These are phyloP conservation scores for Metroxylon sagu DNA, from an alignment of 176 grass and related monocot genomes.

Conservation along the genomic window DNA sequence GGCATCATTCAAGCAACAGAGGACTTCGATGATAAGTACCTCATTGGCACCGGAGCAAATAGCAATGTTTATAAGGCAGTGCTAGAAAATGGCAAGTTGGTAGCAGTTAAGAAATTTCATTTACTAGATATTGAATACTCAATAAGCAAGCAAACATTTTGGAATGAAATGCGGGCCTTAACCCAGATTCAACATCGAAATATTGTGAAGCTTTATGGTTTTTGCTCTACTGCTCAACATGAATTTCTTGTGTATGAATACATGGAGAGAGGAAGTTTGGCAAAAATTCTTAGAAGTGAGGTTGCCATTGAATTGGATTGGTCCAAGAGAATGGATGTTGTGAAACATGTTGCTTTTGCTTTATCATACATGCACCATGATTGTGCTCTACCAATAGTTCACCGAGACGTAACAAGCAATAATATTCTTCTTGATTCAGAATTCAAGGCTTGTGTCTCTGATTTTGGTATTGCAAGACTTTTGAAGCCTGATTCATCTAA, in stretches of 20 bases:
- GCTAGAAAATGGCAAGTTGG: background rate
- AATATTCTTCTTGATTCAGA: no score
- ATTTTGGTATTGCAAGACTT: no score
- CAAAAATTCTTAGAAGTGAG: no score
- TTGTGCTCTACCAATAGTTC: no score
- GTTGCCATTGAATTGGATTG: no score
- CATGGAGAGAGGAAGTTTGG: no score
- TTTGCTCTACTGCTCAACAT: slow-evolving; percentile 7
- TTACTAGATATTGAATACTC: background rate
- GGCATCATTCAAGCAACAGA: slow-evolving; percentile 20
- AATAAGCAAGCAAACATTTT: slow-evolving; percentile 1
- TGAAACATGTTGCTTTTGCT: no score
- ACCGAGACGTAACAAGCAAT: no score
- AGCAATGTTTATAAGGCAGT: slow-evolving; percentile 17
- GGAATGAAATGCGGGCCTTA: slow-evolving; percentile 3
- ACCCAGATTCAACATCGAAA: slow-evolving; percentile 24
- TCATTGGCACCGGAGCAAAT: slow-evolving; percentile 15
- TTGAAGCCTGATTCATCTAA: no score
- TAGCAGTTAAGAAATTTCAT: slow-evolving; percentile 20
- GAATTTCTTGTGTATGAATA: slow-evolving; percentile 26
- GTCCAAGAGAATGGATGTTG: no score
- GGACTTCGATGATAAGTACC: slow-evolving; percentile 8
- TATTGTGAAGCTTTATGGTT: slow-evolving; percentile 23
- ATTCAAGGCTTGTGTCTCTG: no score
- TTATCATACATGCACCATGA: no score